Evolutionary conservation across 2,329 filamentous ascomycete species (phyloP).

Genomic region (Fusarium sp.): DNA sequence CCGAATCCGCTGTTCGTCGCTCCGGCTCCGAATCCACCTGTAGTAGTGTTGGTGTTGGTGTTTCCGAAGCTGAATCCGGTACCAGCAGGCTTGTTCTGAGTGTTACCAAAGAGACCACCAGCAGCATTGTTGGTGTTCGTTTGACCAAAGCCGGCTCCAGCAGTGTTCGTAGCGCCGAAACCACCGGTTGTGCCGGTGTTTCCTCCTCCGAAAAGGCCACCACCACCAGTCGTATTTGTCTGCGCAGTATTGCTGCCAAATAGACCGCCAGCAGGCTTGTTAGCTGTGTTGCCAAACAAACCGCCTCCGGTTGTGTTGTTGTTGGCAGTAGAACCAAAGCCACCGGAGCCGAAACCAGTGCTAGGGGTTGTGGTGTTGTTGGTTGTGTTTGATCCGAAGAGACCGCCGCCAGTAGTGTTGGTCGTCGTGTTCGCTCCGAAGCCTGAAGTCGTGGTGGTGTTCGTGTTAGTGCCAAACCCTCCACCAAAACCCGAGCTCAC

Average conservation of each 20-base stretch:
- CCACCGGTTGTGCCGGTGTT: conserved; percentile 34
- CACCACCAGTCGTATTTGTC: conserved; percentile 41
- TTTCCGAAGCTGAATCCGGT: conserved; percentile 58
- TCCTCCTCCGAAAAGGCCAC: conserved; percentile 45
- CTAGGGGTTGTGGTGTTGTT: conserved; percentile 46
- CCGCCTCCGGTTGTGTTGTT: conserved; percentile 47
- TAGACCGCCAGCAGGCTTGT: conserved; percentile 49
- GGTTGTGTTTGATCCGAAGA: conserved; percentile 52
- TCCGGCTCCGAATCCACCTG: conserved; percentile 44
- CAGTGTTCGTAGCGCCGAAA: conserved; percentile 36
- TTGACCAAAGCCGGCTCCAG: conserved; percentile 54
- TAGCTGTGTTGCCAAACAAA: conserved; percentile 48
- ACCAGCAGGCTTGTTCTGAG: conserved; percentile 52
- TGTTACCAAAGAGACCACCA: conserved; percentile 58
- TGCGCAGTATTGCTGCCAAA: conserved; percentile 50
- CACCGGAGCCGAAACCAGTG: conserved; percentile 45
- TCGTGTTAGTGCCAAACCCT: conserved; percentile 58
- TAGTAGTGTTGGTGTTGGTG: conserved; percentile 47
- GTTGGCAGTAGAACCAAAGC: conserved; percentile 54
- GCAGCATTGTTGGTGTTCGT: conserved; percentile 43
- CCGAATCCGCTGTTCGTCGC: conserved; percentile 38
- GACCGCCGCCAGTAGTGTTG: conserved; percentile 50
- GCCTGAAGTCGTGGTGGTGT: conserved; percentile 48
- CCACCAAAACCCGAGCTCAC: conserved; percentile 64
- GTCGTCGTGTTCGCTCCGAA: conserved; percentile 59